Base-by-base conservation (phyloP, 192 early-diverging fungal genomes). In the Allomyces arbusculus region DNA sequence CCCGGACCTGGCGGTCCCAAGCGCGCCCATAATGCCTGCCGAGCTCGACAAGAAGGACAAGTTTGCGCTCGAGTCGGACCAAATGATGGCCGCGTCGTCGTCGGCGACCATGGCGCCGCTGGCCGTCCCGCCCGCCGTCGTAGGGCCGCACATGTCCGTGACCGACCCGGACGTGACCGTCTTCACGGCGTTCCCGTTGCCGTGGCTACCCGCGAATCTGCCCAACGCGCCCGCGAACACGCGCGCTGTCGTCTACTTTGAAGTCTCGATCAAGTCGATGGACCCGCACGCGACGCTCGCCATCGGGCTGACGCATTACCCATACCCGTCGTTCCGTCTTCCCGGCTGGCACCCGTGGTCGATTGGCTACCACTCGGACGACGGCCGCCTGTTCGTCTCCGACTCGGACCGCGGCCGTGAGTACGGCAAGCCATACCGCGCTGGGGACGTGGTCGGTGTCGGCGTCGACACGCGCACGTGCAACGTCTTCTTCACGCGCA, bases 321-420 rank as follows among this genome's bases (percentile, higher is more conserved):
- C 79, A 10, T 80, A 73, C 67, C 65, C 71, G 19, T 61, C 71
- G 10, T 78, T 71, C 67, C 72, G 74, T 24, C 72, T 78, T 44
- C 73, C 78, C 44, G 79, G 79, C 8, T 80, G 79, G 79, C 67
- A 79, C 63, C 45, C 63, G 16, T 64, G 71, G 24, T 66, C 62
- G 9, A 33, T 80, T 40, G 79, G 69, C 1, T 75, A 71, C 65
- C 79, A 80, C 66, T 66, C 64, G 19, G 79, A 80, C 69, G 79
- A 80, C 68, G 79, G 76, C 28, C 64, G 66, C 25, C 23, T 77
- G 28, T 80, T 70, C 69, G 50, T 70, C 44, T 70, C 70, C 23
- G 62, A 72, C 22, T 64, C 69, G 28, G 66, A 70, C 25, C 70
- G 69, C 23, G 73, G 73, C 16, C 24, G 62, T 10, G 14, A 25